Base-by-base conservation (phyloP, 176 grass and related monocot species). In the Cenchrus purpureus region DNA sequence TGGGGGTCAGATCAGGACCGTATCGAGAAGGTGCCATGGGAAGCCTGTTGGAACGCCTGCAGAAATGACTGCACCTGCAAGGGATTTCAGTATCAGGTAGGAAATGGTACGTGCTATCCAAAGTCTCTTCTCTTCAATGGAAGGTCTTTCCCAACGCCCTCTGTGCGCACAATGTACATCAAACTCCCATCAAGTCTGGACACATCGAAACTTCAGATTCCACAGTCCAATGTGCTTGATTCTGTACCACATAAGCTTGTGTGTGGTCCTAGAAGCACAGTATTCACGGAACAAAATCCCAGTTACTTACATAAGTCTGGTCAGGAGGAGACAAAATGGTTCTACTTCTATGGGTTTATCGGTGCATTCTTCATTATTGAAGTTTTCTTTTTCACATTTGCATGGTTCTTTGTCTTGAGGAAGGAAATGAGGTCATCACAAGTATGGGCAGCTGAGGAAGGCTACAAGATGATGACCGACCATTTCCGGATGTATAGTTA, bases 381-480 rank as follows among this genome's bases (percentile, higher is more conserved):
- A 44, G 72, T 66, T 46, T 90, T 72, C 56, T 90, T 90, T 37
- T 86, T 90, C 4, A 5, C 65, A 10, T 90, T 86, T 64, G 83
- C 88, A 6, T 90, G 88, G 88, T 86, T 86, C 83, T 86, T 90
- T 3, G 88, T 90, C 25, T 46, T 90, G 67, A 53, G 88, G 83
- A 82, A 49, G 58, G 88, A 86, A 83, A 1, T 71, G 14, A 82
- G 83, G 37, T 86, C 88, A 19, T 82, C 78, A 9, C 72, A 71
- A 16, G 10, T 78, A 65, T 86, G 84, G 71, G 72, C 14, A 16
- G 65, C 78, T 3, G 88, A 90, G 72, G 88, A 86, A 86, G 88
- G 88, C 42, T 90, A 90, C 56, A 90, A 43, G 83, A 79, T 72
- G 65, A 86, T 90, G 88, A 72, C 72, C 1, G 50, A 73, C 2